Conservation (phyloP, 2,329 filamentous ascomycete genomes). For the Curvularia eragrostidis region DNA sequence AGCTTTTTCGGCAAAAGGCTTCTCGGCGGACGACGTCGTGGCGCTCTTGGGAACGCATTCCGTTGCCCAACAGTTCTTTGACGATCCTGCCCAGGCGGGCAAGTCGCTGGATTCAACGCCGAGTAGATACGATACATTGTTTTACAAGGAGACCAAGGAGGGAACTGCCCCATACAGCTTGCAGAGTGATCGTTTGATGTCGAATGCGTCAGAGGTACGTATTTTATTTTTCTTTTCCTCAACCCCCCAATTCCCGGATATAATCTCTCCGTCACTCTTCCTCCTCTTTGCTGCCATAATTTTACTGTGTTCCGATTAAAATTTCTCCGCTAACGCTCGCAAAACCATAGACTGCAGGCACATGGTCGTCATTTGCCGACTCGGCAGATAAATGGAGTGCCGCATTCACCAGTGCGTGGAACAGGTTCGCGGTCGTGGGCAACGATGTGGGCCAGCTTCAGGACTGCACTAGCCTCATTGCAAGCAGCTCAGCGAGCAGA, state of each 20-base stretch:
- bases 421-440: constrained; percentile 30
- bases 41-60: constrained; percentile 45
- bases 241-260: too few species aligned
- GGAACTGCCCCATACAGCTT: constrained; percentile 36
- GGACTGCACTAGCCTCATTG: constrained; percentile 33
- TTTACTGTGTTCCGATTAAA: too few species aligned
- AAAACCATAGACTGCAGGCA: constrained; percentile 20
- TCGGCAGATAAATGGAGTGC: constrained; percentile 25
- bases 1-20: constrained; percentile 38
- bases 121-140: constrained; percentile 35
- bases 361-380: constrained; percentile 27
- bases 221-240: accelerated
- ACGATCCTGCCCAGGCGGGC: constrained; percentile 33
- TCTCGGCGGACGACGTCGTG: constrained; percentile 40
- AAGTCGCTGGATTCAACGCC: constrained; percentile 40
- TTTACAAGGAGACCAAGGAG: constrained; percentile 39
- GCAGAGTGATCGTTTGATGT: constrained; percentile 29
- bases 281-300: too few species aligned
- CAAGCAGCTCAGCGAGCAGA: constrained; percentile 1
- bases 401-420: constrained; percentile 33
- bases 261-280: too few species aligned
- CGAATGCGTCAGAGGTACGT: constrained; percentile 29
- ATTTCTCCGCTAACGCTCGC: constrained; percentile 1
- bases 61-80: constrained; percentile 34
- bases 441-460: constrained; percentile 28